Base-by-base conservation (phyloP, 306 rosid species). In the Pyrus betulifolia region DNA sequence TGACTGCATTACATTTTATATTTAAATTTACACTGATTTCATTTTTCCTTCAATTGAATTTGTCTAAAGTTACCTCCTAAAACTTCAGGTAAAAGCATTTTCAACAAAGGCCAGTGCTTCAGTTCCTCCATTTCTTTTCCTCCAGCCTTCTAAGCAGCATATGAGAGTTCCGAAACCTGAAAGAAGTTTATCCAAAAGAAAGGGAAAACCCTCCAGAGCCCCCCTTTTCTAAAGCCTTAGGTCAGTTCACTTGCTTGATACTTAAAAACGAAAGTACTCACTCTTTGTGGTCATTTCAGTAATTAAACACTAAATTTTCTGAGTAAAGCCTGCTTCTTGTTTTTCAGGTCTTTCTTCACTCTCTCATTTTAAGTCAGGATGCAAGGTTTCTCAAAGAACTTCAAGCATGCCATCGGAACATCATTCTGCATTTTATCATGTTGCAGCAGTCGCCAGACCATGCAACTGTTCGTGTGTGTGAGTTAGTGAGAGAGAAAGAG, bases 171-270 rank as follows among this genome's bases (percentile, higher is more conserved):
- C 76, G 67, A 76, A 19, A 76, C 59, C 42, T 64, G 31, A 4
- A 11, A 51, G 11, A 46, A 10, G n/a, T 5, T 3, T 5, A 17
- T 71, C 71, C 38, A 85, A 14, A 59, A 81, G 91, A 82, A 88
- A 88, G 80, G 88, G 89, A 85, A 82, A 27, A 71, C 89, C 91
- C 15, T 35, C 25, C 11, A 79, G 88, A 59, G 82, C 89, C 82
- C 91, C 89, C 30, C 72, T 88, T 63, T 75, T 74, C 75, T 85
- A 52, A 85, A 75, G 12, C 27, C 61, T 54, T 33, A 42, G 51
- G 65, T 67, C 38, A 40, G 11, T 70, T 13, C 13, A 46, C 33
- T 28, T 35, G 69, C 23, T 54, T 67, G 52, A 13, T 17, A 12
- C 14, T 3, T 23, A 22, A 69, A n/a, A 63, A 30, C 22, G 11